phyloP scores from a whole-genome alignment of 148 eudicot genomes.

The Spergularia bocconei region DNA sequence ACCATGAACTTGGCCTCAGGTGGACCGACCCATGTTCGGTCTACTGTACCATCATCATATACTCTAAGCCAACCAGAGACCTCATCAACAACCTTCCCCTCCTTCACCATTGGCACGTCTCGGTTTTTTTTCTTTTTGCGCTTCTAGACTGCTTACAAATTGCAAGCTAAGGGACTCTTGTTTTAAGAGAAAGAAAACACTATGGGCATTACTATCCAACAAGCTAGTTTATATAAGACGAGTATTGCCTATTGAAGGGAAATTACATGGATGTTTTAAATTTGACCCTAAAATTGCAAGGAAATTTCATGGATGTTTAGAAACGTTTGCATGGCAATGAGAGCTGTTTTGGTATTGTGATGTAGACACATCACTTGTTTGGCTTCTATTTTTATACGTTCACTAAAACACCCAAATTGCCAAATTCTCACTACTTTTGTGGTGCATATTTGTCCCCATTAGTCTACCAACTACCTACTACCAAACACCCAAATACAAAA shows the following conservation, averaged over 20 bases:
- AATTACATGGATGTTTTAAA: neutral
- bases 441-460: too few species aligned
- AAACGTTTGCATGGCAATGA: conserved; percentile 1
- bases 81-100: conserved; percentile 45
- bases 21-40: conserved; percentile 73
- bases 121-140: neutral
- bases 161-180: neutral
- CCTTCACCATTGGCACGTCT: conserved; percentile 23
- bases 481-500: too few species aligned
- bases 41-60: conserved; percentile 74
- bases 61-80: conserved; percentile 85
- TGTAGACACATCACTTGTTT: neutral
- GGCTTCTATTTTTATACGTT: neutral
- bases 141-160: neutral
- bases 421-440: too few species aligned
- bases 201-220: neutral
- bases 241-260: neutral
- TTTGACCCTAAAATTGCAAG: neutral
- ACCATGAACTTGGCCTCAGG: conserved; percentile 66
- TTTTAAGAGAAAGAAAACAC: neutral
- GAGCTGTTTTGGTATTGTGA: neutral
- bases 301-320: conserved; percentile 15
- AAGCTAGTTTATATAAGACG: neutral
- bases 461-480: too few species aligned
- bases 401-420: neutral